These are phyloP conservation scores for Fusarium sp. DNA, from an alignment of 2,329 filamentous ascomycete species.

Conservation along the genomic window DNA sequence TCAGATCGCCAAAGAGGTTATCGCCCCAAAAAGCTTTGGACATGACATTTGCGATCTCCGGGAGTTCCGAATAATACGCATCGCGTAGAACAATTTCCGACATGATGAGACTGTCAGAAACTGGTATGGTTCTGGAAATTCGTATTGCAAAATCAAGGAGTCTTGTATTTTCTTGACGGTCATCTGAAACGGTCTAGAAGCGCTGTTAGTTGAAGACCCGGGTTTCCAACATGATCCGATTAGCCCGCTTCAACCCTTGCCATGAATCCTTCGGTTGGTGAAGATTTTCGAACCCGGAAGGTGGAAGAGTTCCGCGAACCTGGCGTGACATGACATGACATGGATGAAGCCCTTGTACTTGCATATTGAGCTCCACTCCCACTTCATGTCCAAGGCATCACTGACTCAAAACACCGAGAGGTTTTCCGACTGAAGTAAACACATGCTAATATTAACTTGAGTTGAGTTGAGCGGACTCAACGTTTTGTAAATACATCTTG, in stretches of 20 bases:
- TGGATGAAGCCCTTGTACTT: not conserved
- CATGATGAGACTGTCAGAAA: conserved; percentile 13
- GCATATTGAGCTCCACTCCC: not conserved
- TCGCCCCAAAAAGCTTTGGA: conserved; percentile 53
- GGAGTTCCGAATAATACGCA: conserved; percentile 43
- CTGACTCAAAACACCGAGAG: not conserved
- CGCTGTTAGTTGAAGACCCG: not conserved
- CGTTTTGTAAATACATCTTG: not conserved
- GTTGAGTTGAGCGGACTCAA: not conserved
- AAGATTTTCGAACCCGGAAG: not conserved
- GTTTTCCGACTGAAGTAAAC: not conserved
- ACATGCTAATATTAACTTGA: not conserved
- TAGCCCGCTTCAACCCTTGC: conserved; percentile 14
- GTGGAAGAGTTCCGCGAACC: conserved; percentile 6
- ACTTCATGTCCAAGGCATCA: not conserved
- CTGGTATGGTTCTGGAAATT: not conserved
- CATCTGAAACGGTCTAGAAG: not conserved
- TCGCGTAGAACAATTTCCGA: conserved; percentile 28
- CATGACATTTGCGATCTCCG: conserved; percentile 47
- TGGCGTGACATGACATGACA: conserved; percentile 4
- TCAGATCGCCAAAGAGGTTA: conserved; percentile 50
- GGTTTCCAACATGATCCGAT: conserved; percentile 2
- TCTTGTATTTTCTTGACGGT: conserved; percentile 2
- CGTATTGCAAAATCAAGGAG: conserved; percentile 11
- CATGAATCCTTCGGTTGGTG: not conserved